Conservation (phyloP, 306 rosid species). For the Oemleria cerasiformis region DNA sequence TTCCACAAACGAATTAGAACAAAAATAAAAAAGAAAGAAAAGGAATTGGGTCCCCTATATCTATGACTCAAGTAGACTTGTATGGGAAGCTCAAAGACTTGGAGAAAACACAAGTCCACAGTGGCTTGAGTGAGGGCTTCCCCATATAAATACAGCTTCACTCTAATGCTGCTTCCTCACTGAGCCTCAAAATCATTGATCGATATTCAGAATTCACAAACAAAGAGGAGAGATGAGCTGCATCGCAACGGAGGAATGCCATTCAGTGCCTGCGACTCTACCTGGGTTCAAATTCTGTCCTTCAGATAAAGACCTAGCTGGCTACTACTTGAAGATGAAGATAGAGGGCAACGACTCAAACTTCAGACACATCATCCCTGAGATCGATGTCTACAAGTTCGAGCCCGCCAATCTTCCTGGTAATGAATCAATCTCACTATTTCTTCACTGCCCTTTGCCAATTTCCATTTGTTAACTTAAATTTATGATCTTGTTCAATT, state of each 20-base stretch:
- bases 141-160: not conserved
- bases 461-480: not conserved
- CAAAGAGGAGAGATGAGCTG: not conserved
- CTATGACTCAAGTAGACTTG: no score
- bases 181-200: not conserved
- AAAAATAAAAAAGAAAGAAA: no score
- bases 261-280: not conserved
- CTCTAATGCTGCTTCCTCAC: not conserved
- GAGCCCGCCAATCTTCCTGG: constrained; percentile 63
- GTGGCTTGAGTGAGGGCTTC: no score
- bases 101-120: no score
- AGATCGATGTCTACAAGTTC: constrained; percentile 36
- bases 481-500: not conserved
- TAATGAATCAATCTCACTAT: constrained; percentile 6
- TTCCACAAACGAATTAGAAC: no score
- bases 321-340: constrained; percentile 45
- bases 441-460: not conserved
- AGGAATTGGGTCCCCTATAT: no score
- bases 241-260: not conserved
- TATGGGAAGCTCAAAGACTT: no score
- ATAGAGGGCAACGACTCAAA: not conserved
- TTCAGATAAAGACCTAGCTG: constrained; percentile 49
- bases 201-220: not conserved
- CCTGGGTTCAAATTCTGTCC: constrained; percentile 57
- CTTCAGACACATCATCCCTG: constrained; percentile 26